Evolutionary conservation across 805 yeast genomes (phyloP).

Genomic region (Starmerella davenportii): DNA sequence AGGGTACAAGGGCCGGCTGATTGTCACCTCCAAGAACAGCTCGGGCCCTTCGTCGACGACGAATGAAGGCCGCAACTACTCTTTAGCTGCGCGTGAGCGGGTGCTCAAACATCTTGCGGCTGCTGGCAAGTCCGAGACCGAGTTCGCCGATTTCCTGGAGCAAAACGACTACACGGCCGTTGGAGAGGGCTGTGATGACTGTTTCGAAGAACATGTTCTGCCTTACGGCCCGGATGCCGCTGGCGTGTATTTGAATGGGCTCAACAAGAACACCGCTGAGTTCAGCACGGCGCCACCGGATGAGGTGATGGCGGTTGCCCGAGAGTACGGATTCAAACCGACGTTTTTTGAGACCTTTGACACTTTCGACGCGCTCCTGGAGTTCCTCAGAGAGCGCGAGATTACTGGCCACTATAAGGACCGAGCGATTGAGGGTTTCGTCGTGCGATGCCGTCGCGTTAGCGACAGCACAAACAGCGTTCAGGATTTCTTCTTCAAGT

Average conservation of each 20-base stretch:
- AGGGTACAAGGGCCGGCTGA: conserved; percentile 56
- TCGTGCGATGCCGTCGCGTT: conserved; percentile 41
- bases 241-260: conserved; percentile 81
- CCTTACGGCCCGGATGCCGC: conserved; percentile 47
- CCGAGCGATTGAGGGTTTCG: conserved; percentile 83
- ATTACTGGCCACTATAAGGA: conserved; percentile 53
- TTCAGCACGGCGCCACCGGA: conserved; percentile 52
- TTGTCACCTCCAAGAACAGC: conserved; percentile 83
- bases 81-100: conserved; percentile 47
- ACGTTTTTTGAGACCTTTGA: conserved; percentile 32
- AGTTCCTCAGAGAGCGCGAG: conserved; percentile 38
- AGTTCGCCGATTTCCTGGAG: conserved; percentile 41
- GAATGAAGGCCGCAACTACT: conserved; percentile 39
- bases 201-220: conserved; percentile 82
- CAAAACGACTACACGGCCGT: conserved; percentile 56
- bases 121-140: conserved; percentile 26
- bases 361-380: conserved; percentile 28
- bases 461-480: conserved; percentile 2
- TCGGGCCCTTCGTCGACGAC: conserved; percentile 40
- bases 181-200: conserved; percentile 82
- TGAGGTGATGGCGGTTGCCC: conserved; percentile 42
- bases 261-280: conserved; percentile 46
- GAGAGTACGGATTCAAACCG: conserved; percentile 45
- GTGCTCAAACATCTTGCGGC: conserved; percentile 35
- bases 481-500: conserved; percentile 65